Base-by-base conservation (phyloP, 768 basidiomycete genomes). In the Mrakia hoshinonis region DNA sequence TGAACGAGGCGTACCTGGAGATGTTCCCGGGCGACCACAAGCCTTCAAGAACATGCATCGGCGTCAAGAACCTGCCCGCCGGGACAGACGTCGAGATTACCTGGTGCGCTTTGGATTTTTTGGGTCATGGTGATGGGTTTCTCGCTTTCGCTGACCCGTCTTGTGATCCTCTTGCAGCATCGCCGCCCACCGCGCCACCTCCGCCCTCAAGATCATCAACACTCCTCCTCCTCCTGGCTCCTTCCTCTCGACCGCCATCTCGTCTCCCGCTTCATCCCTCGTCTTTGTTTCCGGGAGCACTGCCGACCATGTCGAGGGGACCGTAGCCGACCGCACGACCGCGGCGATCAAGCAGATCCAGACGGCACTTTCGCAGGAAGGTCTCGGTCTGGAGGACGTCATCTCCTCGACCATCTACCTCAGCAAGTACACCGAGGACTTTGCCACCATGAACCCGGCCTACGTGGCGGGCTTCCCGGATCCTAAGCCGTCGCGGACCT, bases 231-330 rank as follows among this genome's bases (percentile, higher is more conserved):
- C 58, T 10, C 58, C 58, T 73, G 7, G 29, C 52, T 34, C 38
- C n/a, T 75, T 46, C 75, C 79, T 3, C 78, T 79, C 51, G 60
- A 79, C 20, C 75, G 78, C 64, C 79, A 79, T 68, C 77, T 78
- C 20, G 78, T 78, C 20, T n/a, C 58, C 58, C 78, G 78, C 75
- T 79, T 79, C 68, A 68, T 69, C 22, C 66, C 71, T 60, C 65
- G 73, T 68, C 38, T 68, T 61, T 48, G 38, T 68, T 22, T 51
- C 48, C 12, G 46, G 43, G 20, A 65, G 34, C 63, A 29, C 24
- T 26, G 58, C 31, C 31, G 34, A 29, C 1, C 58, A 29, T 22
- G 58, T 61, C 20, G 58, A 61, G 22, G 58, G 58, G n/a, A 61
- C 58, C 34, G 58, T 36, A 36, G 58, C 31, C 36, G 58, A 36